Evolutionary conservation across 805 yeast species (phyloP).

Genomic region (Saturnispora besseyi): DNA sequence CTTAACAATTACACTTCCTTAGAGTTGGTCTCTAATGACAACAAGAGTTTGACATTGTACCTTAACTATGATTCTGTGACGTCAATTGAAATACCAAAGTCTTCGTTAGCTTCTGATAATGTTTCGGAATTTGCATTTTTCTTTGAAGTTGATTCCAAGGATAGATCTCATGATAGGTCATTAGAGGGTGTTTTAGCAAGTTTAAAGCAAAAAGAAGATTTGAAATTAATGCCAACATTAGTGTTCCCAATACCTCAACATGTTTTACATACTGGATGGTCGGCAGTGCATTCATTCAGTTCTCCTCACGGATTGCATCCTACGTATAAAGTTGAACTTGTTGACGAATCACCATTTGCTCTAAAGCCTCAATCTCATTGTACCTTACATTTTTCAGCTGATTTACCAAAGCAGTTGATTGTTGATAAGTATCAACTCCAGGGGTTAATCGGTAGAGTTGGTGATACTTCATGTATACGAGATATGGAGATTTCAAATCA

Average conservation of each 20-base stretch:
- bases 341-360: constrained; percentile 1
- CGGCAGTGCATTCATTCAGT: constrained; percentile 13
- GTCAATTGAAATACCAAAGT: background rate
- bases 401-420: constrained; percentile 21
- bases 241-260: constrained; percentile 19
- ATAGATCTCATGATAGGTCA: constrained; percentile 5
- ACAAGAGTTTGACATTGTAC: background rate
- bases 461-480: constrained; percentile 4
- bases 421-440: constrained; percentile 24
- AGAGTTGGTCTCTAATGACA: constrained; percentile 1
- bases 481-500: constrained; percentile 13
- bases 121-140: constrained; percentile 3
- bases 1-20: background rate
- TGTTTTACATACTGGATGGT: constrained; percentile 12
- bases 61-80: background rate
- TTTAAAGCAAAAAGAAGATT: constrained; percentile 4
- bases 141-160: background rate
- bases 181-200: constrained; percentile 8
- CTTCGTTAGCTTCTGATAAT: background rate
- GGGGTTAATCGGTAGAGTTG: background rate
- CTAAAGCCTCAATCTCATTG: background rate
- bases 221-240: constrained; percentile 19
- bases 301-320: constrained; percentile 24
- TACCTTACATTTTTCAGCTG: constrained; percentile 7
- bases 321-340: constrained; percentile 13